Conservation (phyloP, 768 basidiomycete species). For the Pholiota molesta region DNA sequence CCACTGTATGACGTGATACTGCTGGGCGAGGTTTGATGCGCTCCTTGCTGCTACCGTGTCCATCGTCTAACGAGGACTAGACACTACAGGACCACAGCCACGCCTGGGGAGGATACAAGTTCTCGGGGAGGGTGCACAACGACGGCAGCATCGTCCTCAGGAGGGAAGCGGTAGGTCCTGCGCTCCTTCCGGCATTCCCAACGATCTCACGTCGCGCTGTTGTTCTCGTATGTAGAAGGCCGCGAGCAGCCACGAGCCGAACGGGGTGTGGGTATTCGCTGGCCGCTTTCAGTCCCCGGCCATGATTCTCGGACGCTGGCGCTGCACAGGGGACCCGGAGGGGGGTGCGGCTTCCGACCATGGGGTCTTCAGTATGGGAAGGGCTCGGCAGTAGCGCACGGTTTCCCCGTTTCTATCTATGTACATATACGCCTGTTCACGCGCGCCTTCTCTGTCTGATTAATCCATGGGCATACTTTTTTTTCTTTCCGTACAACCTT, state of each 20-base stretch:
- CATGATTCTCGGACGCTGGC: slow-evolving; percentile 59
- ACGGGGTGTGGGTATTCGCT: slow-evolving; percentile 59
- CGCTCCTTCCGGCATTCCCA: slow-evolving; percentile 1
- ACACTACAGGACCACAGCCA: slow-evolving; percentile 55
- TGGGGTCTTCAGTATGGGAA: slow-evolving; percentile 64
- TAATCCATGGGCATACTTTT: background rate
- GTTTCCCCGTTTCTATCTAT: background rate
- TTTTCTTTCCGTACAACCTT: background rate
- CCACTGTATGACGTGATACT: slow-evolving; percentile 23
- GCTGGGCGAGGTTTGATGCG: slow-evolving; percentile 43
- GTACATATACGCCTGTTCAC: background rate
- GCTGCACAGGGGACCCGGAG: slow-evolving; percentile 36
- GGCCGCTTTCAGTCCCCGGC: slow-evolving; percentile 52
- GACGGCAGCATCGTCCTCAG: slow-evolving; percentile 65
- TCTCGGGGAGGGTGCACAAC: slow-evolving; percentile 57
- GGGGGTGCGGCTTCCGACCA: slow-evolving; percentile 31
- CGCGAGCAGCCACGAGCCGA: slow-evolving; percentile 39
- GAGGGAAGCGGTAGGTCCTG: slow-evolving; percentile 57
- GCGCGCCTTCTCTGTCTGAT: background rate
- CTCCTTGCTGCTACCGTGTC: slow-evolving; percentile 1
- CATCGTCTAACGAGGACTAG: slow-evolving; percentile 33
- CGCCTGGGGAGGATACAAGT: slow-evolving; percentile 69
- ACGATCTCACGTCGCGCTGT: background rate
- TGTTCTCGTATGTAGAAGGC: slow-evolving; percentile 34
- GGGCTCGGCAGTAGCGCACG: slow-evolving; percentile 23